phyloP scores from a whole-genome alignment of 1,139 yeast species.

The Yamadazyma trypodendri region DNA sequence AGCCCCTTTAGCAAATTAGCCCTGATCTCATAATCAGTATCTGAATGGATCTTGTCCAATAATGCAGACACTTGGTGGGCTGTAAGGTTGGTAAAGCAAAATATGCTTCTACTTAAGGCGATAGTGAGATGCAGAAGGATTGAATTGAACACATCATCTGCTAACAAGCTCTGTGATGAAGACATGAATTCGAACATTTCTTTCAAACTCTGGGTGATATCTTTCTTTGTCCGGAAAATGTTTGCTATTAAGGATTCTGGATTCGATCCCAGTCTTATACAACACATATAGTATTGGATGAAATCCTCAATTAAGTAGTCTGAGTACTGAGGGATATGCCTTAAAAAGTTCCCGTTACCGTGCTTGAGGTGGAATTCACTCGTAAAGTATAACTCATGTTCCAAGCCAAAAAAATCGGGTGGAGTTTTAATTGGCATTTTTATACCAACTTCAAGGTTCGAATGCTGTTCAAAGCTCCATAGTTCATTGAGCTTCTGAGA shows the following conservation, averaged over 20 bases:
- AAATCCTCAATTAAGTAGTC: slow-evolving; percentile 13
- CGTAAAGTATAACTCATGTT: slow-evolving; percentile 4
- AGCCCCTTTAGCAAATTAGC: slow-evolving; percentile 20
- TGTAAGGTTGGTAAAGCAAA: slow-evolving; percentile 11
- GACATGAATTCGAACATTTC: slow-evolving; percentile 26
- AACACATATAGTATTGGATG: slow-evolving; percentile 9
- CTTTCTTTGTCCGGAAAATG: slow-evolving; percentile 9
- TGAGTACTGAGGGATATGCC: slow-evolving; percentile 1
- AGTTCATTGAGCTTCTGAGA: slow-evolving; percentile 10
- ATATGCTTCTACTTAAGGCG: slow-evolving; percentile 32
- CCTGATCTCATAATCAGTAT: slow-evolving; percentile 27
- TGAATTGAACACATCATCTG: slow-evolving; percentile 19
- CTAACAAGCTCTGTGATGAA: slow-evolving; percentile 10
- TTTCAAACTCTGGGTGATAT: slow-evolving; percentile 12
- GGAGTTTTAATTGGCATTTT: neutral
- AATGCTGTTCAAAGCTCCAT: neutral
- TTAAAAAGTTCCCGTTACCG: neutral
- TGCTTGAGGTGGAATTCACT: slow-evolving; percentile 7
- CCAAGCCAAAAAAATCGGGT: slow-evolving; percentile 1
- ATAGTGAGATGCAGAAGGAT: slow-evolving; percentile 26
- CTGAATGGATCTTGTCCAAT: slow-evolving; percentile 17
- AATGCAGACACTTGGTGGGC: slow-evolving; percentile 14
- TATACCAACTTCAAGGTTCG: slow-evolving; percentile 9
- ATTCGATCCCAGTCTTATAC: slow-evolving; percentile 1
- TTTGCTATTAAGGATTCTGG: slow-evolving; percentile 2